phyloP scores from a whole-genome alignment of 106 monocot species.

The Narthecium ossifragum region DNA sequence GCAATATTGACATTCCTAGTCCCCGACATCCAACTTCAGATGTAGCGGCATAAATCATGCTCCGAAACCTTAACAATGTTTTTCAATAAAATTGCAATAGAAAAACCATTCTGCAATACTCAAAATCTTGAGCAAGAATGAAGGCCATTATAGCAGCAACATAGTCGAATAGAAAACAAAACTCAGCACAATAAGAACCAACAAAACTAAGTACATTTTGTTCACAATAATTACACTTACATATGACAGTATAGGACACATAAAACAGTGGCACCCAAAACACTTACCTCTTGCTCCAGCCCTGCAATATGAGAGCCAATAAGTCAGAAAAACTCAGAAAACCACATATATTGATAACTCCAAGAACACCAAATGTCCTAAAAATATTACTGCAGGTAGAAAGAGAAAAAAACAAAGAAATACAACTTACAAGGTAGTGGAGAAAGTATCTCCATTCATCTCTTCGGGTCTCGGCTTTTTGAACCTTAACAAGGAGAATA shows the following conservation, averaged over 20 bases:
- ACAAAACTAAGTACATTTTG: too few species aligned
- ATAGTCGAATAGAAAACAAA: too few species aligned
- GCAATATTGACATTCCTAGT: too few species aligned
- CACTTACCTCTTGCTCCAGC: conserved; percentile 97
- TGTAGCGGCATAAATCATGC: too few species aligned
- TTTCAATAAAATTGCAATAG: too few species aligned
- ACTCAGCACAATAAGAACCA: too few species aligned
- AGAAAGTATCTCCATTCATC: conserved; percentile 87
- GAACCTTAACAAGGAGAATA: conserved; percentile 48
- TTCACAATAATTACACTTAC: neutral
- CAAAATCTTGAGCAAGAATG: too few species aligned
- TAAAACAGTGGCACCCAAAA: conserved; percentile 7
- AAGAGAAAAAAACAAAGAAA: too few species aligned
- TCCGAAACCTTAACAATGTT: too few species aligned
- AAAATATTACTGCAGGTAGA: neutral
- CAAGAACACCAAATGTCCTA: neutral
- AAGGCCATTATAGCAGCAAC: too few species aligned
- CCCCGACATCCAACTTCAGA: too few species aligned
- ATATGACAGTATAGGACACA: conserved; percentile 2
- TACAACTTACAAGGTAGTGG: conserved; percentile 91
- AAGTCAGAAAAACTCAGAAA: neutral
- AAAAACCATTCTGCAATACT: too few species aligned
- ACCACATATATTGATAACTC: neutral
- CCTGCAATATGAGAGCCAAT: conserved; percentile 49
- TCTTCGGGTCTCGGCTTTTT: conserved; percentile 64